These are phyloP conservation scores for Colletotrichum sublineola DNA, from an alignment of 2,329 filamentous ascomycete species.

Conservation along the genomic window DNA sequence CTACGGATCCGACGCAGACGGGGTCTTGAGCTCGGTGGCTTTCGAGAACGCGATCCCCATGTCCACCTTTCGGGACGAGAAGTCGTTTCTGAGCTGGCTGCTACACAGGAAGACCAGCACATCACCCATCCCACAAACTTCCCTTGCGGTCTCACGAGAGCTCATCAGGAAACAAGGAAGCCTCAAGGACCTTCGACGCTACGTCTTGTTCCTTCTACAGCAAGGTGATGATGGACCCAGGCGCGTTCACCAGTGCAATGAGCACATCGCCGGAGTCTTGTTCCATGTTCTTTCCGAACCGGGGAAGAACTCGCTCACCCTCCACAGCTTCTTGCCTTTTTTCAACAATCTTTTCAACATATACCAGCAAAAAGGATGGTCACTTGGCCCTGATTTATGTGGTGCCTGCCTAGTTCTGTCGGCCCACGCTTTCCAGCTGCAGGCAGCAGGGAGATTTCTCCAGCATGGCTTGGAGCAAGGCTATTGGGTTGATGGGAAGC, in stretches of 20 bases:
- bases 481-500: conserved; percentile 19
- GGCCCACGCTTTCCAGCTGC: conserved; percentile 43
- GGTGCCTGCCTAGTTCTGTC: conserved; percentile 50
- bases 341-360: conserved; percentile 57
- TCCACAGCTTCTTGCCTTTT: conserved; percentile 51
- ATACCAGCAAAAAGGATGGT: conserved; percentile 45
- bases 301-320: neutral
- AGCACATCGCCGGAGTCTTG: conserved; percentile 12
- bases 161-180: neutral
- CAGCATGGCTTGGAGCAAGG: conserved; percentile 18
- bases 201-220: conserved; percentile 4
- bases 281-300: conserved; percentile 1
- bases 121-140: neutral
- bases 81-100: conserved; percentile 54
- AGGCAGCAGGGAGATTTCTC: conserved; percentile 31
- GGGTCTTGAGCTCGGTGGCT: conserved; percentile 28
- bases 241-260: conserved; percentile 1
- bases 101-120: conserved; percentile 45
- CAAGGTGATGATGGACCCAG: neutral
- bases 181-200: conserved; percentile 9
- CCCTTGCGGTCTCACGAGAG: neutral
- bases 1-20: neutral
- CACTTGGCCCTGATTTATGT: conserved; percentile 48
- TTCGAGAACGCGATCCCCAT: conserved; percentile 50
- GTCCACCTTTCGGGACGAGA: conserved; percentile 48